Conservation (phyloP, 495 filamentous ascomycete genomes). For the Penicillium bialowiezense region DNA sequence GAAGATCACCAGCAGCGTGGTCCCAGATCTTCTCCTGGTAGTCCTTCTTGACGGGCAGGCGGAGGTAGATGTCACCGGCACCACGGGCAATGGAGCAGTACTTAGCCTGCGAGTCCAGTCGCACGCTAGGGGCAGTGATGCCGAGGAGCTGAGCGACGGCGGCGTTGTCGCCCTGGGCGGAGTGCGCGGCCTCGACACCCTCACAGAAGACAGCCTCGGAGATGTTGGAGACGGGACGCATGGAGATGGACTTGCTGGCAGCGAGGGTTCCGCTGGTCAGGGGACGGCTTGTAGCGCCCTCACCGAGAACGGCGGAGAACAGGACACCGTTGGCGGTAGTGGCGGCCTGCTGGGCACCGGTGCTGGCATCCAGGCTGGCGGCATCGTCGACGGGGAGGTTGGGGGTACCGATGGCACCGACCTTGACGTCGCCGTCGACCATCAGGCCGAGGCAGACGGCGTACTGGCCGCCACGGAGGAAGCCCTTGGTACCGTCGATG, state of each 20-base stretch:
- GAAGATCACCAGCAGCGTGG: conserved; percentile 93
- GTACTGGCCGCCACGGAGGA: conserved; percentile 96
- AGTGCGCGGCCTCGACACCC: conserved; percentile 89
- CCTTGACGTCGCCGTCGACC: conserved; percentile 90
- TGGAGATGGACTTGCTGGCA: conserved; percentile 63
- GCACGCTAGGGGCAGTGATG: conserved; percentile 79
- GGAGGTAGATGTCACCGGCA: conserved; percentile 89
- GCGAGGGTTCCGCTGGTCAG: conserved; percentile 58
- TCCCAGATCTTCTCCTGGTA: conserved; percentile 99
- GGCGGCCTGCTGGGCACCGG: conserved; percentile 65
- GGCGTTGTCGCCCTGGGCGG: conserved; percentile 79
- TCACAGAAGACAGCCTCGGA: conserved; percentile 87
- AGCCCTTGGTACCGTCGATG: conserved; percentile 96
- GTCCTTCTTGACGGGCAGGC: conserved; percentile 74
- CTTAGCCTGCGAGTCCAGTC: conserved; percentile 97
- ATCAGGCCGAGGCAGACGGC: conserved; percentile 91
- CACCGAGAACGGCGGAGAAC: conserved; percentile 72
- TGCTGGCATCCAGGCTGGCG: conserved; percentile 60
- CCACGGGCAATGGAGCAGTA: conserved; percentile 95
- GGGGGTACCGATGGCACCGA: conserved; percentile 90
- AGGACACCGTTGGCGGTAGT: conserved; percentile 73
- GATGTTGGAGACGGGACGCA: conserved; percentile 74
- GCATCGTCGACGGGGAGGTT: conserved; percentile 85
- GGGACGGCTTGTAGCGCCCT: conserved; percentile 75
- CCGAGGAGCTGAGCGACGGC: conserved; percentile 80